Conservation (phyloP, 192 early-diverging fungal genomes). For the Entophlyctis helioformis region DNA sequence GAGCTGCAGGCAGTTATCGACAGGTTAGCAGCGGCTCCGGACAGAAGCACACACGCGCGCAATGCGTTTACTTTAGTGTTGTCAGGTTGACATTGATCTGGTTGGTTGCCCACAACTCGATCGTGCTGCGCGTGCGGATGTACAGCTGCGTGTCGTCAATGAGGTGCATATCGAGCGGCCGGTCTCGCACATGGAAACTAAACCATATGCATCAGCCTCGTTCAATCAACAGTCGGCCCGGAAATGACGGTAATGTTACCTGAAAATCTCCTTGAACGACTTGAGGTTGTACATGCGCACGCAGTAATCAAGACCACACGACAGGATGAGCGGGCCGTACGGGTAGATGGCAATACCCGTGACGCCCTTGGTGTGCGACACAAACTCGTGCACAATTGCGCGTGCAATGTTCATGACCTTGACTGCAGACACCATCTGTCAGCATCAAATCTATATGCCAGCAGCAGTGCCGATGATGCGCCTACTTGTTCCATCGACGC, state of each 20-base stretch:
- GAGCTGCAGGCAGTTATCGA: background rate
- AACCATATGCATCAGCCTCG: background rate
- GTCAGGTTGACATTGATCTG: constrained; percentile 36
- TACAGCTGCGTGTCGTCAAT: constrained; percentile 28
- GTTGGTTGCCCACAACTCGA: constrained; percentile 32
- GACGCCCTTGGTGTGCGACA: constrained; percentile 26
- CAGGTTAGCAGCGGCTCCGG: background rate
- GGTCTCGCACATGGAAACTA: constrained; percentile 27
- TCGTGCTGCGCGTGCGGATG: constrained; percentile 13
- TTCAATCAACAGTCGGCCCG: background rate
- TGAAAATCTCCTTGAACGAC: constrained; percentile 33
- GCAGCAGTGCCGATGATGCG: background rate
- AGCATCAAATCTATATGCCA: background rate
- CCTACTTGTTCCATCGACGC: constrained; percentile 30
- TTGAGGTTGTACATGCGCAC: constrained; percentile 34
- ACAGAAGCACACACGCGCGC: background rate
- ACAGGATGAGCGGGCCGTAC: constrained; percentile 22
- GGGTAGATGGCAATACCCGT: constrained; percentile 25
- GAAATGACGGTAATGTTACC: constrained; percentile 12
- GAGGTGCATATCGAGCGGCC: constrained; percentile 20
- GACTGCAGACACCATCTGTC: constrained; percentile 6
- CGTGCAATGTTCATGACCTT: constrained; percentile 25
- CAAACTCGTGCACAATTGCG: constrained; percentile 34
- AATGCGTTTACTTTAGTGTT: constrained; percentile 18
- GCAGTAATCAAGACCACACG: constrained; percentile 25